Evolutionary conservation across 2,329 filamentous ascomycete species (phyloP).

Genomic region (Ilyonectria sp.): DNA sequence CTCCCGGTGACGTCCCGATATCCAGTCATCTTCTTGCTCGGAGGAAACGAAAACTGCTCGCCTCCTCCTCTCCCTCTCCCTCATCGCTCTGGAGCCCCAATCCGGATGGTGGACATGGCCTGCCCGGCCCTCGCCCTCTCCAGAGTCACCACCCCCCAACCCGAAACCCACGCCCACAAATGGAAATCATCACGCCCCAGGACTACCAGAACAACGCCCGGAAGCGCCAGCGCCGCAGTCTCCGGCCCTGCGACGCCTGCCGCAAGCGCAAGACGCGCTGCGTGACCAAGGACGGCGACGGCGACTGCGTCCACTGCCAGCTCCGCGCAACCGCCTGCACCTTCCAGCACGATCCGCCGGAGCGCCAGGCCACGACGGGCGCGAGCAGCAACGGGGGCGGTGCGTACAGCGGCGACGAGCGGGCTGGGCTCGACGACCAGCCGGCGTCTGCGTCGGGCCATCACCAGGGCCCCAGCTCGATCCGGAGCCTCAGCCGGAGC

Average conservation of each 20-base stretch:
- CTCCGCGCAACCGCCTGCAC: constrained; percentile 48
- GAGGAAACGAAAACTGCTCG: background rate
- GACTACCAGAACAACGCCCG: constrained; percentile 50
- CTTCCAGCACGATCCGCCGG: constrained; percentile 50
- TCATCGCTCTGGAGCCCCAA: background rate
- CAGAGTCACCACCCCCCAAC: constrained; percentile 17
- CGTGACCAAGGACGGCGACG: constrained; percentile 50
- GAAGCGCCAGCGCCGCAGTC: constrained; percentile 49
- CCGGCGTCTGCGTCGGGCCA: constrained; percentile 6
- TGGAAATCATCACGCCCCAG: constrained; percentile 52
- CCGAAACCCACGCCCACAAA: constrained; percentile 36
- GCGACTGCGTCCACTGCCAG: constrained; percentile 49
- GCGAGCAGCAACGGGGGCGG: constrained; percentile 35
- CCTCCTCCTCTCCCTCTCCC: background rate
- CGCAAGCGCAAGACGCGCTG: constrained; percentile 53
- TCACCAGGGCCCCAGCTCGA: constrained; percentile 7
- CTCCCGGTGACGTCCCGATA: background rate
- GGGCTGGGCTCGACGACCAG: background rate
- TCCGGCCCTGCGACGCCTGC: constrained; percentile 52
- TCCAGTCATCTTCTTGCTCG: background rate
- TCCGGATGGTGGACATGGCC: constrained; percentile 36
- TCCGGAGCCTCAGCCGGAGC: constrained; percentile 31
- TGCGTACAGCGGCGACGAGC: constrained; percentile 40
- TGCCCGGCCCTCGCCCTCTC: constrained; percentile 24
- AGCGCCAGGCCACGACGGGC: constrained; percentile 41